These are phyloP conservation scores for Lecanicillium sp. DNA, from an alignment of 2,329 filamentous ascomycete genomes.

Conservation along the genomic window DNA sequence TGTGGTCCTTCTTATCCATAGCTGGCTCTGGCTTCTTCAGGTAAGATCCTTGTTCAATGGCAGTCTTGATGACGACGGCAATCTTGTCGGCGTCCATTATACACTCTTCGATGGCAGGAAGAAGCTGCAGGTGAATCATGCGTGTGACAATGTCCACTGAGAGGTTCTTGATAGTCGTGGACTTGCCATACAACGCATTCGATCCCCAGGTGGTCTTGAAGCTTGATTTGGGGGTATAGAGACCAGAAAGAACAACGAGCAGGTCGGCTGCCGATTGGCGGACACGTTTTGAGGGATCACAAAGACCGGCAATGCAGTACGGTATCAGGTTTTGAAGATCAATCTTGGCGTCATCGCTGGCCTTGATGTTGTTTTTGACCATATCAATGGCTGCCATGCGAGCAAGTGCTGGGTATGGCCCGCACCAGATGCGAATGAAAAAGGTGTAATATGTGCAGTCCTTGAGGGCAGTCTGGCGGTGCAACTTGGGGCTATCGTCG, in stretches of 20 bases:
- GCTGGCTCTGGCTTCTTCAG: slow-evolving; percentile 21
- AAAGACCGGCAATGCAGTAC: slow-evolving; percentile 67
- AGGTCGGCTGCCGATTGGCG: slow-evolving; percentile 68
- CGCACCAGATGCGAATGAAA: slow-evolving; percentile 67
- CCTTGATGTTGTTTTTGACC: slow-evolving; percentile 49
- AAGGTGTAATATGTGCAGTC: slow-evolving; percentile 67
- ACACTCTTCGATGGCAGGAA: slow-evolving; percentile 77
- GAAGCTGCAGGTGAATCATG: slow-evolving; percentile 58
- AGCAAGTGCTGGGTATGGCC: slow-evolving; percentile 60
- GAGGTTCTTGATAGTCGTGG: slow-evolving; percentile 49
- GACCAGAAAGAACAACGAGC: slow-evolving; percentile 45
- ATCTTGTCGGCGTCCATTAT: slow-evolving; percentile 71
- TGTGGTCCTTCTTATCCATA: slow-evolving; percentile 44
- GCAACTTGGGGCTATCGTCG: slow-evolving; percentile 46
- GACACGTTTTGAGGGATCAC: slow-evolving; percentile 68
- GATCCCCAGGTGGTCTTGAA: slow-evolving; percentile 50
- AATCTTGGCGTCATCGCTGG: slow-evolving; percentile 36
- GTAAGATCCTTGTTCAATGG: slow-evolving; percentile 33
- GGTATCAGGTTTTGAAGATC: slow-evolving; percentile 80
- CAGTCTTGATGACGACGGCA: slow-evolving; percentile 46
- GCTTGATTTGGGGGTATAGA: slow-evolving; percentile 31
- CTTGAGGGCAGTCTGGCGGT: slow-evolving; percentile 44
- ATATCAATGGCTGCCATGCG: slow-evolving; percentile 62
- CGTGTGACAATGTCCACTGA: slow-evolving; percentile 48
- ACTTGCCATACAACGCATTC: slow-evolving; percentile 57